Base-by-base conservation (phyloP, 148 eudicot species). In the Suaeda aralocaspica region DNA sequence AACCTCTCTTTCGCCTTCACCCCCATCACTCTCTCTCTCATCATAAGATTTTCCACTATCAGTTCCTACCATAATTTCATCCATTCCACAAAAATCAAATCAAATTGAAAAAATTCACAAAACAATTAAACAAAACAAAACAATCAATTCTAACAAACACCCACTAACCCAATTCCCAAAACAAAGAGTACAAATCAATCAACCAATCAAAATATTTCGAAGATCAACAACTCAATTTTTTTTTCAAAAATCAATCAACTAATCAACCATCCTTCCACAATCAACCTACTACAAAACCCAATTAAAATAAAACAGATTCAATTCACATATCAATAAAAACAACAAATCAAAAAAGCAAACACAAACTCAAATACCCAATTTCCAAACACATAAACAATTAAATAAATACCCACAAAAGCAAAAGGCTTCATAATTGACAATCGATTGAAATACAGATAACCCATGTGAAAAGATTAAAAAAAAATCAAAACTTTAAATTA, bases 11-110 rank as follows among this genome's bases (percentile, higher is more conserved):
- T 83, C 86, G 56, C 72, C 58, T 36, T 82, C 89, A 41, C 84
- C 84, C 55, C 73, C 80, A 64, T 78, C 97, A 66, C 83, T 85
- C 53, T 83, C 86, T 69, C 75, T 82, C 77, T 85, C 95, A 45
- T 84, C 82, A 44, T 63, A 78, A 48, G 73, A 65, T 61, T 79
- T 83, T 26, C 71, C 68, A 74, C 80, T 86, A 24, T 84, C 88
- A 60, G 76, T 84, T 26, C 84, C 98, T 90, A 66, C 78, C 87
- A 88, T 73, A 75, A 49, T 82, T 76, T 65, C 73, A 82, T 76
- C 76, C 76, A 88, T 81, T 64, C 18, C 81, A 57, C 63, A 61
- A 33, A 70, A 52, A n/a, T 41, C 51, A 57, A 60, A 64, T 66
- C 70, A 42, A 62, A 71, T 48, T 64, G 19, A 46, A 62, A 14